Percentiles rank a stretch among this genome's conserved stretches.
Conservation (phyloP, 2,329 filamentous ascomycete genomes). For the Niveomyces coronatus region DNA sequence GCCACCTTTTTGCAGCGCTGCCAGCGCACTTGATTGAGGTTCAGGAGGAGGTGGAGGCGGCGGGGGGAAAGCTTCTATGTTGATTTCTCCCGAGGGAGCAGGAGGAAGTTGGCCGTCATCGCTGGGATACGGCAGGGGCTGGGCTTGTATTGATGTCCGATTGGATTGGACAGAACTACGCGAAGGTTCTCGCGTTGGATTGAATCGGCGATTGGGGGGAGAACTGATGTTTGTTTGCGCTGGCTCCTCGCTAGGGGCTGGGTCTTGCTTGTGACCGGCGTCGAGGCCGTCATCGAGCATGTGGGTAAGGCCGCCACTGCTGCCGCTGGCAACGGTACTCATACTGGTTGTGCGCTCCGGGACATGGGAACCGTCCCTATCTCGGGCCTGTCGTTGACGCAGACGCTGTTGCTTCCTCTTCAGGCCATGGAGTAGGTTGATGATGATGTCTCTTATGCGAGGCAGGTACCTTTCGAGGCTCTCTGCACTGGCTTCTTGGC, state of each 20-base stretch:
- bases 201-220: slow-evolving; percentile 39
- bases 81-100: slow-evolving; percentile 32
- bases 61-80: slow-evolving; percentile 57
- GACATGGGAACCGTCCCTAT: slow-evolving; percentile 34
- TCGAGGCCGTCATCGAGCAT: slow-evolving; percentile 51
- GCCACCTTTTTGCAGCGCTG: slow-evolving; percentile 81
- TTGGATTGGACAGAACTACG: slow-evolving; percentile 42
- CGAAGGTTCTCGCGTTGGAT: slow-evolving; percentile 40
- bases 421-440: slow-evolving; percentile 87
- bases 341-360: slow-evolving; percentile 46
- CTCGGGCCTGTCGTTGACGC: slow-evolving; percentile 49
- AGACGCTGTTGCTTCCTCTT: slow-evolving; percentile 96
- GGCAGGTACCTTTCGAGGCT: slow-evolving; percentile 91
- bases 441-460: slow-evolving; percentile 94
- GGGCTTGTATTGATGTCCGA: slow-evolving; percentile 55
- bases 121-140: slow-evolving; percentile 60
- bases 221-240: slow-evolving; percentile 20
- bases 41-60: slow-evolving; percentile 59
- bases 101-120: slow-evolving; percentile 44
- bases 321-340: slow-evolving; percentile 47
- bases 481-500: slow-evolving; percentile 88
- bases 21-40: slow-evolving; percentile 79
- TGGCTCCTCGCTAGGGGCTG: slow-evolving; percentile 21
- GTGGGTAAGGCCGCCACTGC: slow-evolving; percentile 43
- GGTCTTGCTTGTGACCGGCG: slow-evolving; percentile 36